A percentile compares a stretch with the other conserved stretches of the same genome.
Evolutionary conservation across 352 stramenopile genomes (phyloP).

Genomic region (Thalassiosira allenii): DNA sequence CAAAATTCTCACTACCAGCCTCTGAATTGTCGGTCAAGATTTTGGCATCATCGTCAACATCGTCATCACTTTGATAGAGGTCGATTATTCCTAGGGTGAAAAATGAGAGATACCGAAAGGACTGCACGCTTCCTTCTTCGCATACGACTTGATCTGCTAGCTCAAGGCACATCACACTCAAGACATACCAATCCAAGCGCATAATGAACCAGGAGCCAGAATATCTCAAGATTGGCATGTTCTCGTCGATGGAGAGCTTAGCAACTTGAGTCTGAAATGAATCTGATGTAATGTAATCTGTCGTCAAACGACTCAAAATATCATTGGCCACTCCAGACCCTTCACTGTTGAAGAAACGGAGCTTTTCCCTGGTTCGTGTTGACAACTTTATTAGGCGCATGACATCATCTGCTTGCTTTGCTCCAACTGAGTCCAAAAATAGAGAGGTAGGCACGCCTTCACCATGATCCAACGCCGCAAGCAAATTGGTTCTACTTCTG

Average conservation of each 20-base stretch:
- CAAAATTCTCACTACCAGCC: slow-evolving; percentile 67
- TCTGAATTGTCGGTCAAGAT: slow-evolving; percentile 28
- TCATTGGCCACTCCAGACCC: slow-evolving; percentile 56
- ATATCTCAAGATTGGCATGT: slow-evolving; percentile 35
- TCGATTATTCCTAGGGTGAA: slow-evolving; percentile 81
- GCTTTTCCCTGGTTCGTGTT: slow-evolving; percentile 48
- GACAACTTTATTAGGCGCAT: slow-evolving; percentile 75
- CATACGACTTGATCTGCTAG: slow-evolving; percentile 36
- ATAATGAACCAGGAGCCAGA: slow-evolving; percentile 80
- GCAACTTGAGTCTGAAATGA: slow-evolving; percentile 57
- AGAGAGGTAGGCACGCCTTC: slow-evolving; percentile 6
- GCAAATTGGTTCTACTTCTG: slow-evolving; percentile 68
- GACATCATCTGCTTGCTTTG: slow-evolving; percentile 61
- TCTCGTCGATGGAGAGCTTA: slow-evolving; percentile 56
- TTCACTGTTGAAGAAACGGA: slow-evolving; percentile 73
- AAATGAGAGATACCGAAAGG: slow-evolving; percentile 68
- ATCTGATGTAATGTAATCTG: slow-evolving; percentile 62
- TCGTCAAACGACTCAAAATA: slow-evolving; percentile 60
- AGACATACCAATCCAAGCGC: slow-evolving; percentile 73
- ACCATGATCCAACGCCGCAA: slow-evolving; percentile 50
- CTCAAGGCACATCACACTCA: slow-evolving; percentile 72
- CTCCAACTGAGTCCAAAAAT: slow-evolving; percentile 26
- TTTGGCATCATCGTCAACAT: slow-evolving; percentile 51
- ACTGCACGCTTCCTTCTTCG: slow-evolving; percentile 36
- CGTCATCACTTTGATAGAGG: slow-evolving; percentile 79